Conservation (phyloP, 2,329 filamentous ascomycete genomes). For the Cladosporium sp. region DNA sequence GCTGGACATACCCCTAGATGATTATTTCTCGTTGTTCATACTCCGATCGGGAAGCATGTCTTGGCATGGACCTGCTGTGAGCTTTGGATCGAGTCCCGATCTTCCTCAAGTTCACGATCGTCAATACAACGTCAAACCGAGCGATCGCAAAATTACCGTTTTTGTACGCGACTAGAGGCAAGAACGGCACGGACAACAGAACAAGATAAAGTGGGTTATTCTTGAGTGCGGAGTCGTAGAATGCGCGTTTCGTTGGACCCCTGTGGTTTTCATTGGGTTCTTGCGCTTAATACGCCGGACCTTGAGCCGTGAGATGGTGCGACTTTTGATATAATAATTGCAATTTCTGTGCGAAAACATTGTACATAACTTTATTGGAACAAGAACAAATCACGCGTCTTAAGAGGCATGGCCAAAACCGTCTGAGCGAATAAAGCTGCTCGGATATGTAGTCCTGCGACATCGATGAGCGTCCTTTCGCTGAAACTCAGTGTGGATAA, state of each 20-base stretch:
- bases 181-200: background rate
- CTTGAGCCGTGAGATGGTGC: no score
- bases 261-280: background rate
- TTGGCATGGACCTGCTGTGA: background rate
- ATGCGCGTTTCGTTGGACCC: background rate
- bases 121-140: background rate
- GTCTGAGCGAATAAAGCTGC: no score
- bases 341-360: no score
- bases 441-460: no score
- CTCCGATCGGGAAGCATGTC: constrained; percentile 4
- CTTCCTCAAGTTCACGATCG: background rate
- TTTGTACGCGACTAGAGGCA: background rate
- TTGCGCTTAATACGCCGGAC: background rate
- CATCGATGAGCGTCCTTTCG: no score
- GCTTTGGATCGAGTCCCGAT: constrained; percentile 5
- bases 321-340: no score
- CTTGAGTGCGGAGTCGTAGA: background rate
- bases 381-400: no score
- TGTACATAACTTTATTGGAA: no score
- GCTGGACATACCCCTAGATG: background rate
- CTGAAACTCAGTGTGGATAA: no score
- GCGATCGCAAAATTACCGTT: background rate
- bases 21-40: background rate
- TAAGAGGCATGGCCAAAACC: no score
- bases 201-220: background rate